phyloP scores from a whole-genome alignment of 164 flowering plant genomes.

The Saururus chinensis region DNA sequence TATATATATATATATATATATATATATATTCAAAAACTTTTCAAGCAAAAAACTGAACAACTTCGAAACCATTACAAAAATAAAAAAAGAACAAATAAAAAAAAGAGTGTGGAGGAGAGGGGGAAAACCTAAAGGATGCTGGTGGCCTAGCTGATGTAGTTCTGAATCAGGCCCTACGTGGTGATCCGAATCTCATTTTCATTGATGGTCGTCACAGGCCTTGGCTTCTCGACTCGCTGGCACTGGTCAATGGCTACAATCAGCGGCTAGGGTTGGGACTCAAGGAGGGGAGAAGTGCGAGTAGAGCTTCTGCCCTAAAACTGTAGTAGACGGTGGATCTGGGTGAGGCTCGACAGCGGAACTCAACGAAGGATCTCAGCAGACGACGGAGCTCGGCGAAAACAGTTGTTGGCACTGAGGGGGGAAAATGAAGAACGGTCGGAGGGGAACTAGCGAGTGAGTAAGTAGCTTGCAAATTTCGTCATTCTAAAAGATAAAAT shows the following conservation, averaged over 20 bases:
- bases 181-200: conserved; percentile 28
- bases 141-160: conserved; percentile 25
- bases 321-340: no score
- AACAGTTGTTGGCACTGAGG: no score
- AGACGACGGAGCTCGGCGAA: no score
- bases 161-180: conserved; percentile 23
- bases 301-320: neutral
- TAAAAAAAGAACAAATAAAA: neutral
- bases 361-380: no score
- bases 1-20: no score
- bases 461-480: no score
- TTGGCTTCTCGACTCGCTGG: conserved; percentile 28
- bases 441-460: no score
- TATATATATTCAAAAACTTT: no score
- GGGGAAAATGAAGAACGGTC: no score
- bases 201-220: conserved; percentile 20
- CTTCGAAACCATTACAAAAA: neutral
- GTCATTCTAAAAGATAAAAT: no score
- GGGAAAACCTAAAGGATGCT: neutral
- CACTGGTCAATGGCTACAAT: conserved; percentile 17
- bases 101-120: neutral
- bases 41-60: no score
- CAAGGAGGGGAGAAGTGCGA: neutral
- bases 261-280: neutral
- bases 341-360: no score